These are phyloP conservation scores for Cyclostephanos invisitatus DNA, from an alignment of 108 stramenopile genomes.

Conservation along the genomic window DNA sequence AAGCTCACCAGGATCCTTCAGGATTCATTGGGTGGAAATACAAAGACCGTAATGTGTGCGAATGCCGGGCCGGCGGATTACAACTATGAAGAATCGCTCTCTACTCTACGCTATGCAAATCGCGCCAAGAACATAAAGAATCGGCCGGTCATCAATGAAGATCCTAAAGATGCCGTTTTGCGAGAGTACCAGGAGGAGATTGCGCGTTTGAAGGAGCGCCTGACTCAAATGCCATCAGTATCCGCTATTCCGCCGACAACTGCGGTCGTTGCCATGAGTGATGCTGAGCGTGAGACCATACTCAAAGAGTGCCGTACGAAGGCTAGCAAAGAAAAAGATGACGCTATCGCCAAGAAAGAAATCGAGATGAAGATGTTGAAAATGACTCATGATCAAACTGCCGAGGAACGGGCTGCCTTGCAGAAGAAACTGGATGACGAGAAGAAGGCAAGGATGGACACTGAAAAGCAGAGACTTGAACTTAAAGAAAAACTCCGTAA, in stretches of 20 bases:
- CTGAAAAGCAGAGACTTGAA: constrained; percentile 64
- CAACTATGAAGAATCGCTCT: constrained; percentile 97
- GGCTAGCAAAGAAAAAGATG: constrained; percentile 39
- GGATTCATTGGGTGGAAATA: constrained; percentile 94
- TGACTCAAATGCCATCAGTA: constrained; percentile 33
- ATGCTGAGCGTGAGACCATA: constrained; percentile 10
- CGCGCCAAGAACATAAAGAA: constrained; percentile 99
- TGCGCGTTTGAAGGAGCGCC: constrained; percentile 33
- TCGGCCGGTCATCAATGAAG: constrained; percentile 97
- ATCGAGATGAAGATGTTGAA: constrained; percentile 41
- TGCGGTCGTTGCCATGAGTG: neutral
- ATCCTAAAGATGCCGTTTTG: constrained; percentile 94
- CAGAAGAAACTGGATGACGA: constrained; percentile 70
- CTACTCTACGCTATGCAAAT: constrained; percentile 97
- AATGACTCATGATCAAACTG: constrained; percentile 57
- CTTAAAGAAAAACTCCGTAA: constrained; percentile 69
- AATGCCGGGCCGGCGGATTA: constrained; percentile 98
- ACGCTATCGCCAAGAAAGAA: constrained; percentile 43
- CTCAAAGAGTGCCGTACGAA: constrained; percentile 31
- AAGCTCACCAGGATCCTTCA: constrained; percentile 99
- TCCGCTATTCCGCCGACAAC: neutral
- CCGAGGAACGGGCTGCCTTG: constrained; percentile 72
- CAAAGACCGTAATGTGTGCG: constrained; percentile 92
- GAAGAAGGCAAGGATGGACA: constrained; percentile 57
- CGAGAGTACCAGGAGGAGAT: constrained; percentile 89